phyloP scores from a whole-genome alignment of 2,329 filamentous ascomycete genomes.

The Fusarium miscanthi region DNA sequence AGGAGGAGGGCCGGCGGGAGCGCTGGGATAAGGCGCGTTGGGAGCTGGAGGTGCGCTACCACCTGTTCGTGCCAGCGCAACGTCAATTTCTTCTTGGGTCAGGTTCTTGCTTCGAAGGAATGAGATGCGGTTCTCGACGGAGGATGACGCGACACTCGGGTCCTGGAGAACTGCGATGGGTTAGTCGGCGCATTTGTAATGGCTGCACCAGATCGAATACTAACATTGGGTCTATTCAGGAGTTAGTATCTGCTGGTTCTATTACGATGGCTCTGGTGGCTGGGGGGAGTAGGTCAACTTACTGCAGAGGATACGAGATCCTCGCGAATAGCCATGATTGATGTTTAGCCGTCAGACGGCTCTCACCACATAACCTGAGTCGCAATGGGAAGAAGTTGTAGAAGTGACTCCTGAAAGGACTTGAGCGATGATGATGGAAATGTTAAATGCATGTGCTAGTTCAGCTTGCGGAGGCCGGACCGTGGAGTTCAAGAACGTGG shows the following conservation, averaged over 20 bases:
- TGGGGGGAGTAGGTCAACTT: slow-evolving; percentile 46
- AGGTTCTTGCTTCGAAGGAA: slow-evolving; percentile 98
- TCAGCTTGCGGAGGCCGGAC: slow-evolving; percentile 34
- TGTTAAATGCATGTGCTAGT: slow-evolving; percentile 47
- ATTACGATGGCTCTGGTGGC: slow-evolving; percentile 2
- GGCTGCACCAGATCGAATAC: slow-evolving; percentile 35
- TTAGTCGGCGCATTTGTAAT: slow-evolving; percentile 33
- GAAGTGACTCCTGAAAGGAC: slow-evolving; percentile 2
- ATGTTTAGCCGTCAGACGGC: slow-evolving; percentile 31
- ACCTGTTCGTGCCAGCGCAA: slow-evolving; percentile 80
- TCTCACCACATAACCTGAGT: slow-evolving; percentile 41
- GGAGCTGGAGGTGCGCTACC: slow-evolving; percentile 61
- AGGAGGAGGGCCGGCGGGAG: slow-evolving; percentile 57
- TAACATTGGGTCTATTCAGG: slow-evolving; percentile 55
- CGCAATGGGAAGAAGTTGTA: slow-evolving; percentile 13
- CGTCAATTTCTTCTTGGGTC: slow-evolving; percentile 93
- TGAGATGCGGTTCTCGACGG: slow-evolving; percentile 91
- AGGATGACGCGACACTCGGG: slow-evolving; percentile 86
- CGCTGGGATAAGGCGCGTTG: slow-evolving; percentile 56
- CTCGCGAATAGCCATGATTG: slow-evolving; percentile 86
- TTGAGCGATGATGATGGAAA: slow-evolving; percentile 31
- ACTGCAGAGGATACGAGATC: slow-evolving; percentile 88
- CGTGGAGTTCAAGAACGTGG: slow-evolving; percentile 34
- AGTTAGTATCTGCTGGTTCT: slow-evolving; percentile 33
- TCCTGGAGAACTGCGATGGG: slow-evolving; percentile 82